Evolutionary conservation across 371 early-diverging fungal species (phyloP), one percentile per base, ranked within the genome.

Genomic region (Amoeboaphelidium occidentale): DNA sequence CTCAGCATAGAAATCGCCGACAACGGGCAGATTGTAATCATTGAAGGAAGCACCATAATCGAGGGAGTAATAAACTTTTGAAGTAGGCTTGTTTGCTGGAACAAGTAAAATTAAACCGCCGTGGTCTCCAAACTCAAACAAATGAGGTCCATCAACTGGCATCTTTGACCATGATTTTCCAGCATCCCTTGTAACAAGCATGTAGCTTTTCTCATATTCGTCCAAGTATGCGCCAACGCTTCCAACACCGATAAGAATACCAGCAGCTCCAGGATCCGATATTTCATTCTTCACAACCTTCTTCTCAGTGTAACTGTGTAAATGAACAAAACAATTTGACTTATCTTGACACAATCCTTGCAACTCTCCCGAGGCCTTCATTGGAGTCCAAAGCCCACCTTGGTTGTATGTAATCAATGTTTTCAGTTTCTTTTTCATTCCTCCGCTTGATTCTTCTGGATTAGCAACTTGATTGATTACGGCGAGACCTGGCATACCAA

Each of bases 221-320:
- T 55, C 53, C 14, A 96, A 62, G 4, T 57, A 53, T 0, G 55
- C 39, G 1, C 94, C 97, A 1, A 85, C 84, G 55, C 82, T 93
- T 24, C 93, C 94, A 2, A 91, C 82, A 22, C 81, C 97, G 41
- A 93, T 68, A 65, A 84, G 74, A 42, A 93, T 55, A 1, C 97
- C 97, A 1, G 81, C 75, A 2, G 89, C 85, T n/a, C 14, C 6
- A 10, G 4, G 10, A 23, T 45, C 24, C 4, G 23, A 25, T 14
- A 45, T 45, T 23, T 23, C 45, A 23, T 23, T 23, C 24, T 45
- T 25, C 14, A 25, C n/a, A 4, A 45, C 45, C 45, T 45, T 23
- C 14, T n/a, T 4, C 24, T 81, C 79, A 2, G 85, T 76, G 50
- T 79, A 84, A 43, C 80, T 72, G 54, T 84, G 86, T 23, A 91